phyloP scores from a whole-genome alignment of 768 basidiomycete species.

The Tricholoma flavovirens region DNA sequence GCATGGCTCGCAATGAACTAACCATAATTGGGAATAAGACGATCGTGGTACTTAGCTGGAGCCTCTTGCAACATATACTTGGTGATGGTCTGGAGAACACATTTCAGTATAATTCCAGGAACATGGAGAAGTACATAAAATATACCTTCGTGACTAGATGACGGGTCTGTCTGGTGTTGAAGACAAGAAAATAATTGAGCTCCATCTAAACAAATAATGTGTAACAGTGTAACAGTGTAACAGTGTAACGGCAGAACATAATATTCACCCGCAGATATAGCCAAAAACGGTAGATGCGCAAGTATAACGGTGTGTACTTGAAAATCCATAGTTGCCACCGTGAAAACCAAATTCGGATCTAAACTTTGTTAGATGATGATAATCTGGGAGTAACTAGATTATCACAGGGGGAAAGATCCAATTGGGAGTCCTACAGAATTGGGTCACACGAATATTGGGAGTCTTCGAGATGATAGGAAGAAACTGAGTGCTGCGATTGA shows the following conservation, averaged over 20 bases:
- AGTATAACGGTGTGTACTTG: constrained; percentile 7
- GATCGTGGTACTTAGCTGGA: constrained; percentile 39
- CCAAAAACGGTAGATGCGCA: constrained; percentile 10
- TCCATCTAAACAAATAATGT: not conserved
- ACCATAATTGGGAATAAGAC: constrained; percentile 48
- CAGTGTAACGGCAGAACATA: constrained; percentile 5
- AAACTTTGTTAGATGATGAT: not conserved
- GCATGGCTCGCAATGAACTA: constrained; percentile 6
- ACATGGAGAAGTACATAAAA: not conserved
- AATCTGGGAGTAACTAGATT: not conserved
- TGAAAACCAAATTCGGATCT: not conserved
- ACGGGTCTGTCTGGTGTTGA: not conserved
- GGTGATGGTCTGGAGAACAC: constrained; percentile 11
- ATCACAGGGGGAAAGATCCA: constrained; percentile 45
- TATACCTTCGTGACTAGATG: constrained; percentile 1
- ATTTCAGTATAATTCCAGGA: not conserved
- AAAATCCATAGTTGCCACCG: constrained; percentile 8
- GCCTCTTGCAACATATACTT: constrained; percentile 34
- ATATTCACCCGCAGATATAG: constrained; percentile 1
- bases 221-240: not conserved
- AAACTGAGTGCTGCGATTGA: constrained; percentile 41
- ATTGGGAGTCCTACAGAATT: constrained; percentile 46
- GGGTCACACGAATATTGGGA: constrained; percentile 33
- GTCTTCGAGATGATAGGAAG: constrained; percentile 38
- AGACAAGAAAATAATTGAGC: not conserved